Evolutionary conservation across 768 basidiomycete species (phyloP).

Genomic region (Trametes meyenii): DNA sequence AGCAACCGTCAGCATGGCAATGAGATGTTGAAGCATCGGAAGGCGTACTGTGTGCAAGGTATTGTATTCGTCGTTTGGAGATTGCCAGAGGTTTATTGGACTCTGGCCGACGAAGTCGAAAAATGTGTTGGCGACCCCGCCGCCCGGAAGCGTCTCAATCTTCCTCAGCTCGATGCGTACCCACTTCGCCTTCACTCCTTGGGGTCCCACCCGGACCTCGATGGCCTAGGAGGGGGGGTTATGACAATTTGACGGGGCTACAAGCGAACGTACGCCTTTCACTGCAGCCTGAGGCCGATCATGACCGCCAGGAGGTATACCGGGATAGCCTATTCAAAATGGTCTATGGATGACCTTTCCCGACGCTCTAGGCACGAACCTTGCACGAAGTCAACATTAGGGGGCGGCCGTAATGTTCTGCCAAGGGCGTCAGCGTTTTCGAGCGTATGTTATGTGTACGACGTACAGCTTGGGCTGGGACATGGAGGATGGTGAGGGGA

Average conservation of each 20-base stretch:
- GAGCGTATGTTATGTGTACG: neutral
- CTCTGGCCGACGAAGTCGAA: conserved; percentile 81
- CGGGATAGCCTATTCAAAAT: conserved; percentile 69
- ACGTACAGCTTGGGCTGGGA: conserved; percentile 25
- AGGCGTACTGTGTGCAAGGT: conserved; percentile 62
- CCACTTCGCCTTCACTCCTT: conserved; percentile 89
- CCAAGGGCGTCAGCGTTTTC: neutral
- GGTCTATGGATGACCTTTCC: conserved; percentile 1
- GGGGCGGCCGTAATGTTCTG: conserved; percentile 83
- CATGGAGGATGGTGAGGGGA: conserved; percentile 19
- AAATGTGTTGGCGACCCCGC: conserved; percentile 68
- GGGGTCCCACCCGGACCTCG: conserved; percentile 75
- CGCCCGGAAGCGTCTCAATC: conserved; percentile 81
- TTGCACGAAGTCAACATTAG: conserved; percentile 87
- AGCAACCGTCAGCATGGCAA: conserved; percentile 7
- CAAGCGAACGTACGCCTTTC: conserved; percentile 66
- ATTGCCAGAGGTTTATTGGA: conserved; percentile 82
- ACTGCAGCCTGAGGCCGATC: conserved; percentile 84
- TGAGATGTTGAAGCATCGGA: neutral
- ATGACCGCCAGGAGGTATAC: conserved; percentile 76
- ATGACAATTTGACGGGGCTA: conserved; percentile 20
- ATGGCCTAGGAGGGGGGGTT: conserved; percentile 57
- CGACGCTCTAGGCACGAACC: conserved; percentile 46
- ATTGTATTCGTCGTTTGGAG: conserved; percentile 69
- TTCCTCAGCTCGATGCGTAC: conserved; percentile 90